Evolutionary conservation across 768 basidiomycete species (phyloP), one percentile per base, ranked within the genome.

Genomic region (Phylloporus rhodoxanthus): DNA sequence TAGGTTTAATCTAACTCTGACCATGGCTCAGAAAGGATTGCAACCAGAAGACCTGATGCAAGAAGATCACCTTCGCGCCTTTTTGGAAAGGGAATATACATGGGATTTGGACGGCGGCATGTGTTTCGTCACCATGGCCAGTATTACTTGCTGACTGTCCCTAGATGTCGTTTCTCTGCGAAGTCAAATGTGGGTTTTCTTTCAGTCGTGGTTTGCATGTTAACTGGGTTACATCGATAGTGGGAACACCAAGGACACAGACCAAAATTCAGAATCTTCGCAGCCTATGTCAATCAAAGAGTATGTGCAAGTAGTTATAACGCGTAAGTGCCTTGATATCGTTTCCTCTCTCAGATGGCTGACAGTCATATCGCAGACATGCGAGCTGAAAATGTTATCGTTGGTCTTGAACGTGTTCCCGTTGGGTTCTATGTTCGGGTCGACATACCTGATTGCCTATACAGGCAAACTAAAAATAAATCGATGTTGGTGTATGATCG

Each of bases 341-440:
- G 2, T 25, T 21, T n/a, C 4, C 17, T 1, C 34, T 26, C 7
- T 14, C 17, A 7, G 9, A 5, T 5, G 4, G 4, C 29, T 20
- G 2, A 39, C 8, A 8, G 8, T 11, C 13, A 8, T 21, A 3
- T 20, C 19, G 13, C 37, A 26, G 58, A 29, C 7, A 43, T 59
- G 29, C 58, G 39, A 2, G 51, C 40, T n/a, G 49, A 46, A 5
- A 23, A 50, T 43, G n/a, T 59, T 13, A 2, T 17, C 8, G 20
- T 19, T 20, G 51, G 50, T 45, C 32, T 52, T 10, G 20, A 13
- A 2, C 45, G 41, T 2, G 44, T 53, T 7, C 58, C 57, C 4
- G 23, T 45, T 4, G 58, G 57, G 5, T 50, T 59, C 17, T 52
- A 45, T 34, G 34, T 36, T 8, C 32, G 6, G 14, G 6, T 3